phyloP scores from a whole-genome alignment of 192 early-diverging fungal species.

The Dimargaris verticillata region DNA sequence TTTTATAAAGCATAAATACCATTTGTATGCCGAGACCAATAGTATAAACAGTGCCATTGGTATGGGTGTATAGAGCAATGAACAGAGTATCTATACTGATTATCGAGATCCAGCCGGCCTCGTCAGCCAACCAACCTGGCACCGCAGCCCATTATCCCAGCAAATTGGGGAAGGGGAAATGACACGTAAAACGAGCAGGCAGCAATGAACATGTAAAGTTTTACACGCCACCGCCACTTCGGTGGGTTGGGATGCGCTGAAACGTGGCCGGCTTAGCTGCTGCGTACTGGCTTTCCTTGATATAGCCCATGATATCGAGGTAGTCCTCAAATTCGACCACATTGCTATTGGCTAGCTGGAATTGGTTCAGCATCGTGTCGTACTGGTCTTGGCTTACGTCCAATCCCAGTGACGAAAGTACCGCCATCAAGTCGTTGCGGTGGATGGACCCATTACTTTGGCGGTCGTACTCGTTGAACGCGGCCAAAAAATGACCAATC shows the following conservation, averaged over 20 bases:
- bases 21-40: not conserved
- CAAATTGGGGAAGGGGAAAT: not conserved
- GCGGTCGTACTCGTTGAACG: slow-evolving; percentile 28
- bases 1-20: not conserved
- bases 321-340: slow-evolving; percentile 31
- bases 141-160: too few species aligned
- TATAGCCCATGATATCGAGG: slow-evolving; percentile 23
- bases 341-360: slow-evolving; percentile 11
- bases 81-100: not conserved
- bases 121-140: too few species aligned
- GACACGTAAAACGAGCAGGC: not conserved
- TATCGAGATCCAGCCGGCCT: not conserved
- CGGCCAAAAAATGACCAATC: slow-evolving; percentile 26
- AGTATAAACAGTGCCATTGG: not conserved
- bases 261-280: slow-evolving; percentile 16
- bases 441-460: slow-evolving; percentile 26
- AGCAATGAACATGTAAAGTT: not conserved
- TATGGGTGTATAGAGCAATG: not conserved
- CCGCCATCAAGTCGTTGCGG: slow-evolving; percentile 20
- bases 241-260: slow-evolving; percentile 29
- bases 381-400: slow-evolving; percentile 12
- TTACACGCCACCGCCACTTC: slow-evolving; percentile 33
- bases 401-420: slow-evolving; percentile 19
- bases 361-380: slow-evolving; percentile 11
- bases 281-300: slow-evolving; percentile 26